Evolutionary conservation across 2,329 filamentous ascomycete genomes (phyloP), one percentile per base, ranked within the genome.

Genomic region (Boeremia exigua): DNA sequence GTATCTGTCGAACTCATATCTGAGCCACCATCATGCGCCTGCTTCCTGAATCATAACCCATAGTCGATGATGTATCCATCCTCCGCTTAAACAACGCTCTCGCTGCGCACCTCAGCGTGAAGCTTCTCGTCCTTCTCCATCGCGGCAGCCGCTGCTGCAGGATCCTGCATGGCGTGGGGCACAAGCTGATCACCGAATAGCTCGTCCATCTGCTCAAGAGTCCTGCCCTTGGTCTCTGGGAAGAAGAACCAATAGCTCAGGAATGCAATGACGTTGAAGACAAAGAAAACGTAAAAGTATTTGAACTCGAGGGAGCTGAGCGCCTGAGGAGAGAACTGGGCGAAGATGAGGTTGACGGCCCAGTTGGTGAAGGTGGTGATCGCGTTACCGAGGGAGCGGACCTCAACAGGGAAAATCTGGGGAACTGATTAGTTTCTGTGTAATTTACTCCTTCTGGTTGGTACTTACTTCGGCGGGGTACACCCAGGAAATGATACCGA

Each of bases 281-380:
- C 80, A 37, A 64, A 67, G 38, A 67, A 63, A 29, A 65, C 61
- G 61, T 81, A 82, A 39, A 81, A 84, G 63, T 82, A 84, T 17
- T 72, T 67, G 59, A 82, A 83, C 50, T 62, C 58, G 33, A 64
- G 50, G 14, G 56, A 23, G 25, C 34, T 59, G 6, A 65, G 42
- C 15, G 79, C 80, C 25, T 75, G 72, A 0, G 81, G 81, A 3
- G 77, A 78, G 57, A 81, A 81, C 53, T 83, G 80, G 6, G 78
- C 78, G 54, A 84, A 81, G 17, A 83, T 67, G 4, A 83, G 68
- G 55, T 78, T 80, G 23, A 79, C 50, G 12, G 70, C 69, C 79
- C 79, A 81, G 56, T 80, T 81, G 4, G 75, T 77, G 48, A 78
- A 78, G 0, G 79, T 81, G 1, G 78, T 77, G 11, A 80, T 58